Percentiles rank a stretch among this genome's conserved stretches.
phyloP scores from a whole-genome alignment of 441 rosid species.

The Flueggea neowawraea region DNA sequence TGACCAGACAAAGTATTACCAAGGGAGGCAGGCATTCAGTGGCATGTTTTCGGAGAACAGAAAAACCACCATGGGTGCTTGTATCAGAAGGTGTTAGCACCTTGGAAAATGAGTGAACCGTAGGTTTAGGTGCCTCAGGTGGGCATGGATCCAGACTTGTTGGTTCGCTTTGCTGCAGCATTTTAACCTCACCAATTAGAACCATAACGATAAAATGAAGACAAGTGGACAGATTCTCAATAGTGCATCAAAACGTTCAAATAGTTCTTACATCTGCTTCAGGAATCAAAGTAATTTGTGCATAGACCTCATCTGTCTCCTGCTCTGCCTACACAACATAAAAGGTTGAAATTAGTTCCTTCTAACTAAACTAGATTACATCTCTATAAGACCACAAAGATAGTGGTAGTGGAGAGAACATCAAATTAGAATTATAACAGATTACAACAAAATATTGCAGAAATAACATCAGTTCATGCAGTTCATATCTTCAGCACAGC shows the following conservation, averaged over 20 bases:
- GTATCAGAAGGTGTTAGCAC: slow-evolving; percentile 94
- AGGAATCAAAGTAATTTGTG: slow-evolving; percentile 86
- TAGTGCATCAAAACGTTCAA: neutral
- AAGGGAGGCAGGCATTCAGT: slow-evolving; percentile 82
- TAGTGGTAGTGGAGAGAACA: no score
- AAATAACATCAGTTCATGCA: no score
- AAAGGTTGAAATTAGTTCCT: slow-evolving; percentile 2
- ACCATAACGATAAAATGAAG: neutral
- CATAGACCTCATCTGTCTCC: slow-evolving; percentile 94
- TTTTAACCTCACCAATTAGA: neutral
- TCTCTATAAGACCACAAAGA: no score
- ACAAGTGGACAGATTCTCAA: neutral
- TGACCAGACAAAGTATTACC: slow-evolving; percentile 33
- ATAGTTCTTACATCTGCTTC: slow-evolving; percentile 52
- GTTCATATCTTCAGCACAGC: no score
- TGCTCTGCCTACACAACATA: slow-evolving; percentile 63
- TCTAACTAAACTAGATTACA: neutral
- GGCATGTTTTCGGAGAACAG: slow-evolving; percentile 93
- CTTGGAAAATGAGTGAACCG: slow-evolving; percentile 76
- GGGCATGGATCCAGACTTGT: slow-evolving; percentile 49
- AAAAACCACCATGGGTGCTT: slow-evolving; percentile 98
- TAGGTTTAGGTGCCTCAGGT: slow-evolving; percentile 44
- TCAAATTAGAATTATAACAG: no score
- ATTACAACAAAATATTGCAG: no score
- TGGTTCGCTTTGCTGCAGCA: slow-evolving; percentile 60